phyloP scores from a whole-genome alignment of 768 basidiomycete genomes.

The Lactifluus subvellereus region DNA sequence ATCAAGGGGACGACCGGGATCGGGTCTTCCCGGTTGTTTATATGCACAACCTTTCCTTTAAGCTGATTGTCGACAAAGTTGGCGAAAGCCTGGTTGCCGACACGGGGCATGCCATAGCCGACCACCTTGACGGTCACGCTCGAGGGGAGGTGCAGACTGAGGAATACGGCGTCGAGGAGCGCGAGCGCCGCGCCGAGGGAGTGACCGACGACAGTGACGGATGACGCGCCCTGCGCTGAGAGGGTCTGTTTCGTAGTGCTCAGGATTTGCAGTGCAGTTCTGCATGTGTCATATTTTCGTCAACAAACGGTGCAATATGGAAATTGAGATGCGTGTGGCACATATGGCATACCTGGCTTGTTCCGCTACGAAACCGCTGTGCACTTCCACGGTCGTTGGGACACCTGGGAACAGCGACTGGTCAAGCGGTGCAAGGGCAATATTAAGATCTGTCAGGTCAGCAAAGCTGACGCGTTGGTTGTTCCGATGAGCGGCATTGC shows the following conservation, averaged over 20 bases:
- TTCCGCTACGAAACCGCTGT: conserved; percentile 41
- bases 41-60: neutral
- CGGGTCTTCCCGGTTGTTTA: conserved; percentile 28
- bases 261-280: conserved; percentile 2
- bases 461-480: conserved; percentile 28
- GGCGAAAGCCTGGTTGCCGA: conserved; percentile 17
- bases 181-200: conserved; percentile 26
- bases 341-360: conserved; percentile 38
- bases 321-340: neutral
- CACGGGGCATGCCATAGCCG: conserved; percentile 28
- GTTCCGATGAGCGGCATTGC: neutral
- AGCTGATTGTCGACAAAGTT: conserved; percentile 6
- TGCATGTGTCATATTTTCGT: neutral
- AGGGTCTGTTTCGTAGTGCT: neutral
- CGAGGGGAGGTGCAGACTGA: conserved; percentile 23
- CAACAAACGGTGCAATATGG: neutral
- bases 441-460: conserved; percentile 39
- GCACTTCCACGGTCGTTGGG: conserved; percentile 36
- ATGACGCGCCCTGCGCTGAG: neutral
- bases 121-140: conserved; percentile 15
- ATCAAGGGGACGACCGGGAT: conserved; percentile 35
- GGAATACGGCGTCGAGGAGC: conserved; percentile 28
- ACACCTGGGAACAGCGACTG: conserved; percentile 48
- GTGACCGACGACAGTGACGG: conserved; percentile 18
- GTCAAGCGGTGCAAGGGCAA: conserved; percentile 34